These are phyloP conservation scores for Colletotrichum abscissum DNA, from an alignment of 2,329 filamentous ascomycete species.

Conservation along the genomic window DNA sequence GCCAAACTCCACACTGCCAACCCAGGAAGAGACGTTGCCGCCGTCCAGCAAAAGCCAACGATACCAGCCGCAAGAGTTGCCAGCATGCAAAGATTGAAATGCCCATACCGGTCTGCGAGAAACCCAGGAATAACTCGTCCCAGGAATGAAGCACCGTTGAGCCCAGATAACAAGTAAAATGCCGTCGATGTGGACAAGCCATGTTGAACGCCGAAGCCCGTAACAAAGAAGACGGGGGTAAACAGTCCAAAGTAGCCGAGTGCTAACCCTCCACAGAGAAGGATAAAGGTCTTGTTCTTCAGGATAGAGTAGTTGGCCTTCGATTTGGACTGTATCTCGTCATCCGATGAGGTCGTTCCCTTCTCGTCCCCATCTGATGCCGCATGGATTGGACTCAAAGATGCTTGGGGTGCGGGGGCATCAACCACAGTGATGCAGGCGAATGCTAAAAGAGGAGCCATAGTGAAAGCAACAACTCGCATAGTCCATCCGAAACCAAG, in stretches of 20 bases:
- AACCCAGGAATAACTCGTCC: conserved; percentile 65
- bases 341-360: not conserved
- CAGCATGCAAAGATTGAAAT: conserved; percentile 53
- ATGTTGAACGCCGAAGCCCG: conserved; percentile 61
- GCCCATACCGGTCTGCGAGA: conserved; percentile 61
- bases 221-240: conserved; percentile 65
- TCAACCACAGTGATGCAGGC: conserved; percentile 38
- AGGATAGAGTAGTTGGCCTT: conserved; percentile 31
- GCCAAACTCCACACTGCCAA: conserved; percentile 56
- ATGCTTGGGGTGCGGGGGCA: not conserved
- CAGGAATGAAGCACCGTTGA: conserved; percentile 67
- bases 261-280: conserved; percentile 13
- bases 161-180: conserved; percentile 71
- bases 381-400: not conserved
- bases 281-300: conserved; percentile 32
- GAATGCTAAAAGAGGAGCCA: not conserved
- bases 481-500: conserved; percentile 18
- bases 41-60: conserved; percentile 56
- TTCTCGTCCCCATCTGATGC: conserved; percentile 9
- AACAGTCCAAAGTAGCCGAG: conserved; percentile 52
- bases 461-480: conserved; percentile 9
- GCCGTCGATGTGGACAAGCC: conserved; percentile 61
- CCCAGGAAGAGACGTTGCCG: conserved; percentile 53
- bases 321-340: not conserved
- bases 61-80: conserved; percentile 44